phyloP scores from a whole-genome alignment of 1,284 basidiomycete genomes.

The Tylopilus sp. region DNA sequence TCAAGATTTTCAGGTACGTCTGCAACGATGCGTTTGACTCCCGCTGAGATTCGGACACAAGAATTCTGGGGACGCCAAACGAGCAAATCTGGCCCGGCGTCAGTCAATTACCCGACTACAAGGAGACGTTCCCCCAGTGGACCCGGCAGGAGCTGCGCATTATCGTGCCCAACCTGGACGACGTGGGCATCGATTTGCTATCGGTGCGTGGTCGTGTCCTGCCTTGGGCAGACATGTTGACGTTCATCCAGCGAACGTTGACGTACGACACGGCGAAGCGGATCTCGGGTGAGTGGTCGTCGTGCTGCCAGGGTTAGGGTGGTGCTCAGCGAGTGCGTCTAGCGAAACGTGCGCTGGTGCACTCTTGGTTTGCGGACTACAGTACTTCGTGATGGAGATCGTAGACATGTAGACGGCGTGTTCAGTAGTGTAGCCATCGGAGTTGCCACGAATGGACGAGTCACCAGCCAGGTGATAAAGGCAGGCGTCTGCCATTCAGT shows the following conservation, averaged over 20 bases:
- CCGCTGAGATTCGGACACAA: slow-evolving; percentile 33
- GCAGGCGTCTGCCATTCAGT: slow-evolving; percentile 30
- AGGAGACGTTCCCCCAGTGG: slow-evolving; percentile 96
- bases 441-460: slow-evolving; percentile 24
- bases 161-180: slow-evolving; percentile 67
- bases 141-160: slow-evolving; percentile 60
- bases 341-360: slow-evolving; percentile 83
- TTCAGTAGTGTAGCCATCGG: not conserved
- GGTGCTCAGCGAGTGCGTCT: slow-evolving; percentile 13
- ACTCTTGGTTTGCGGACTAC: slow-evolving; percentile 75
- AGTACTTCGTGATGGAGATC: slow-evolving; percentile 22
- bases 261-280: slow-evolving; percentile 92
- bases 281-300: slow-evolving; percentile 69
- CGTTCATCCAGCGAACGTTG: slow-evolving; percentile 58
- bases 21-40: not conserved
- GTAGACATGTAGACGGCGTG: not conserved
- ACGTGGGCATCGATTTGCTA: slow-evolving; percentile 72
- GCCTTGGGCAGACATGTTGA: not conserved
- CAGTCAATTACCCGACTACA: slow-evolving; percentile 88
- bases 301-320: slow-evolving; percentile 7
- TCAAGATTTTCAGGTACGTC: slow-evolving; percentile 91
- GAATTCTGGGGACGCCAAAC: slow-evolving; percentile 91
- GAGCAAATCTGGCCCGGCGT: slow-evolving; percentile 94
- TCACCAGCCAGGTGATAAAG: slow-evolving; percentile 30
- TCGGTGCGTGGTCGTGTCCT: slow-evolving; percentile 44